Evolutionary conservation across 495 filamentous ascomycete species (phyloP), one percentile per base, ranked within the genome.

Genomic region (Daldinia concentrica): DNA sequence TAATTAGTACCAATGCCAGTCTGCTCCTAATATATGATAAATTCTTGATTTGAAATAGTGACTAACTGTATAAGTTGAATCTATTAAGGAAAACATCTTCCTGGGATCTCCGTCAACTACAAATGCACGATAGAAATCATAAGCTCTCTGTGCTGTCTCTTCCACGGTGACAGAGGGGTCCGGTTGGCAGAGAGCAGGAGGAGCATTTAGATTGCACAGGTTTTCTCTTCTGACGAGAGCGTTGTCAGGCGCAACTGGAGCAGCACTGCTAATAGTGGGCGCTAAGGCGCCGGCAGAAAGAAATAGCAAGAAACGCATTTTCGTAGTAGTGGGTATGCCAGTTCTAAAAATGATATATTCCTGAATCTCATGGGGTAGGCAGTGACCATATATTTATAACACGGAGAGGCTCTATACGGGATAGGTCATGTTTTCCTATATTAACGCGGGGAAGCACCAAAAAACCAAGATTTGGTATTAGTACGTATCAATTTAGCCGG

Each of bases 101-200:
- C 76, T 75, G 5, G 82, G 81, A 48, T 83, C 80, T 8, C 81
- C 82, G 51, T 84, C 82, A 5, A 82, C 80, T 3, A 84, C 79
- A 50, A 84, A 84, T 1, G 81, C 81, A 54, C 82, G 82, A 58
- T 84, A 84, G 72, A 84, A 84, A 52, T 84, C 74, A 71, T 84
- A 84, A 17, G 82, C 82, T 51, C 81, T 69, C 62, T 71, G 67
- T 0, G 81, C 82, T 45, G 81, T 83, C 77, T 84, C 81, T 60
- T 82, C 82, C 27, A 81, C 74, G 11, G 79, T 79, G n/a, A 82
- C 67, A 11, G 77, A 71, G 5, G 74, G 27, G 58, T 82, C 71
- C 15, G 82, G 79, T 37, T 75, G 52, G 74, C 82, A 84, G 43
- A 82, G 74, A 57, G 71, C 66, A 6, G 82, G 82, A 4, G 82